Percentiles rank a stretch among this genome's conserved stretches.
Conservation (phyloP, 768 basidiomycete species). For the Antrodiella citrinella region DNA sequence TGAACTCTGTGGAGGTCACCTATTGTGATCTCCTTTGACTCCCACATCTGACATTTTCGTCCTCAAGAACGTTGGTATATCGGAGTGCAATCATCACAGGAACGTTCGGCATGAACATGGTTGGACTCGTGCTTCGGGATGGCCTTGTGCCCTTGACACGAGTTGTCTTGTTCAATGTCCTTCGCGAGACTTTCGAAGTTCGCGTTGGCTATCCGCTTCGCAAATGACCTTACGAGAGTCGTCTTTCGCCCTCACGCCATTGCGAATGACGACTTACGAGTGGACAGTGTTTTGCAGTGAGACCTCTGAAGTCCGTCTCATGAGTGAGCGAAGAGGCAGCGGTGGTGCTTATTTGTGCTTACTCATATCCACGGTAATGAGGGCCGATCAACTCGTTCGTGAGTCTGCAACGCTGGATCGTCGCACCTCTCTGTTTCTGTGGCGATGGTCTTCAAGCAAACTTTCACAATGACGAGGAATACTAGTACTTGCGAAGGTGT, state of each 20-base stretch:
- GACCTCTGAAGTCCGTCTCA: too few species aligned
- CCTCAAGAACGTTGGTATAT: constrained; percentile 21
- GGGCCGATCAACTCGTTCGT: too few species aligned
- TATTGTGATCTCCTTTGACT: too few species aligned
- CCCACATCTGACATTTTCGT: constrained; percentile 25
- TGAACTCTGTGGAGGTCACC: constrained; percentile 17
- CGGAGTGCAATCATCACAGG: not conserved
- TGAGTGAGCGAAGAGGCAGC: too few species aligned
- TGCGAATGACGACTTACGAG: constrained; percentile 19
- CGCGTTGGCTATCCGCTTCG: constrained; percentile 5
- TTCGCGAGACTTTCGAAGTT: not conserved
- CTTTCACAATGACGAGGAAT: too few species aligned
- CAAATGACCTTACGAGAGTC: constrained; percentile 14
- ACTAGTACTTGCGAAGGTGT: too few species aligned
- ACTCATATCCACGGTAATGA: too few species aligned
- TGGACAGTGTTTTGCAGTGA: not conserved
- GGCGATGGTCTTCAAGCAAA: too few species aligned
- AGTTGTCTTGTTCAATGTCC: constrained; percentile 5
- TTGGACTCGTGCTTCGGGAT: constrained; percentile 3
- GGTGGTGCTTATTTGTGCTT: too few species aligned
- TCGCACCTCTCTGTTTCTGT: too few species aligned
- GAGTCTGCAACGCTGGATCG: too few species aligned
- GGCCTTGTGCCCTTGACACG: constrained; percentile 13
- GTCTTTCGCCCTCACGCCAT: constrained; percentile 17
- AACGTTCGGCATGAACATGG: not conserved